phyloP scores from a whole-genome alignment of 176 grass and related monocot genomes.

The Phyllostachys edulis region DNA sequence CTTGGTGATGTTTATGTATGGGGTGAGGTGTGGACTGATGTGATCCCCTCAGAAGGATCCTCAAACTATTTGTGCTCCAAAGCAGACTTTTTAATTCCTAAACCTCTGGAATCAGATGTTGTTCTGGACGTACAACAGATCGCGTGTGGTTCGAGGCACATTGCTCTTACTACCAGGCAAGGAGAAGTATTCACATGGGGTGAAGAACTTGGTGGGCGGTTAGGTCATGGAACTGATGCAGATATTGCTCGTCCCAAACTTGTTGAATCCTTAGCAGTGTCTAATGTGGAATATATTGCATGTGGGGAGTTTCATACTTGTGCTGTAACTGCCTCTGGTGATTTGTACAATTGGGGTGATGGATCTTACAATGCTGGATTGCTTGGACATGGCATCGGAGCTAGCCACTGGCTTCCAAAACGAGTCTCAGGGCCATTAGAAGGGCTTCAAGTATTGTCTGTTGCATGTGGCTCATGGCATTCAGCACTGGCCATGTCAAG shows the following conservation, averaged over 20 bases:
- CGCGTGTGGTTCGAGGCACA: constrained; percentile 72
- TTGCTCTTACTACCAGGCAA: constrained; percentile 83
- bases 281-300: constrained; percentile 75
- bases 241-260: constrained; percentile 78
- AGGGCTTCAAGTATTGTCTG: constrained; percentile 64
- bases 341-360: constrained; percentile 91
- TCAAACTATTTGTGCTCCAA: constrained; percentile 47
- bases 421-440: constrained; percentile 70
- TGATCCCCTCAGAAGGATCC: constrained; percentile 44
- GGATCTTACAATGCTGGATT: constrained; percentile 62
- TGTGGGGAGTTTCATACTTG: constrained; percentile 94
- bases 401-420: constrained; percentile 80
- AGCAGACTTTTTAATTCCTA: constrained; percentile 71
- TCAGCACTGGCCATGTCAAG: constrained; percentile 63
- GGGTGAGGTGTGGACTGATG: constrained; percentile 93
- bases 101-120: constrained; percentile 88
- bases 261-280: constrained; percentile 68
- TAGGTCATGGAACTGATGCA: constrained; percentile 68
- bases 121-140: constrained; percentile 91
- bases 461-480: constrained; percentile 96
- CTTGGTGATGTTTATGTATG: constrained; percentile 96
- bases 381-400: constrained; percentile 68
- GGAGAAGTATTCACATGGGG: constrained; percentile 96
- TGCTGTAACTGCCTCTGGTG: constrained; percentile 70
- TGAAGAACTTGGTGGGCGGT: constrained; percentile 67